phyloP scores from a whole-genome alignment of 345 rosid species.

The Eucalyptus sp. region DNA sequence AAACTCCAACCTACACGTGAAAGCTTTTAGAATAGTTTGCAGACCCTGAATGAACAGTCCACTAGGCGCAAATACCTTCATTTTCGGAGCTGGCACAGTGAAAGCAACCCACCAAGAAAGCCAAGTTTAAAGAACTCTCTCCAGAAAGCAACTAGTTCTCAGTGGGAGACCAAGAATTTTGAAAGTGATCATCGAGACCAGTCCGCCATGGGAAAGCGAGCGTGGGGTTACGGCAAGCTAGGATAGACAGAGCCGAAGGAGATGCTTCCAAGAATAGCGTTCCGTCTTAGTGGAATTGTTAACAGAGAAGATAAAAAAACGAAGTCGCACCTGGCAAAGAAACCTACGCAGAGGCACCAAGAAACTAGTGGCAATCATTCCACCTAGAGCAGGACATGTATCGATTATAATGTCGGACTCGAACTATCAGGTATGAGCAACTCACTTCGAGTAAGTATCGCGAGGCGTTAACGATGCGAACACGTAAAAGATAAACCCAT shows the following conservation, averaged over 20 bases:
- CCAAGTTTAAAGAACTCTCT: not conserved
- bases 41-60: too few species aligned
- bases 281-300: not conserved
- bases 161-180: not conserved
- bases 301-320: not conserved
- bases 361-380: not conserved
- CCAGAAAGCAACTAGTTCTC: not conserved
- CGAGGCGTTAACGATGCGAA: not conserved
- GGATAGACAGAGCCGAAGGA: not conserved
- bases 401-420: not conserved
- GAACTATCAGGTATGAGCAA: not conserved
- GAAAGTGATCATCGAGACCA: not conserved
- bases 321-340: not conserved
- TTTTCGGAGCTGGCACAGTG: not conserved
- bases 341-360: not conserved
- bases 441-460: not conserved
- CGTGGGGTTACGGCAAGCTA: not conserved
- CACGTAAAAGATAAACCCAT: not conserved
- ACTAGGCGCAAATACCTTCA: not conserved
- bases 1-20: too few species aligned
- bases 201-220: not conserved
- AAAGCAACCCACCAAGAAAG: not conserved
- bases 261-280: not conserved
- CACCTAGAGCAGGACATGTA: not conserved
- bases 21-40: too few species aligned